A percentile compares a stretch with the other conserved stretches of the same genome.
Conservation (phyloP, 2,329 filamentous ascomycete genomes). For the Trichoderma arundinaceum region DNA sequence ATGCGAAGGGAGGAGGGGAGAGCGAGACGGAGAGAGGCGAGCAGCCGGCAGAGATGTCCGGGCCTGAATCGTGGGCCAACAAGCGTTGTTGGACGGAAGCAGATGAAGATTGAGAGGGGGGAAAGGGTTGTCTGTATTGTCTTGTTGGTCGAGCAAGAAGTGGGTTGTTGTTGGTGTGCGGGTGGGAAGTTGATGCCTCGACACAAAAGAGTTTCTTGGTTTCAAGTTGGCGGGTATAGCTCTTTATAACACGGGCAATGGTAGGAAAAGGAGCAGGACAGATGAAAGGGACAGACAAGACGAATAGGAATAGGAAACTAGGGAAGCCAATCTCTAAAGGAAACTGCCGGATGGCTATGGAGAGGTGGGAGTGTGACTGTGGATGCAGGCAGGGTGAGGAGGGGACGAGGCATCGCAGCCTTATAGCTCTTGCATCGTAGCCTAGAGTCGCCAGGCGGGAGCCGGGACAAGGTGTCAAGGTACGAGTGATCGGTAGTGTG, state of each 20-base stretch:
- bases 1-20: background rate
- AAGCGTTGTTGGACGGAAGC: background rate
- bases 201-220: slow-evolving; percentile 1
- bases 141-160: background rate
- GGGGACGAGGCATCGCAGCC: slow-evolving; percentile 56
- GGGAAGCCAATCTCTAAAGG: slow-evolving; percentile 32
- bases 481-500: slow-evolving; percentile 25
- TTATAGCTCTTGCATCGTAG: slow-evolving; percentile 53
- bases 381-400: slow-evolving; percentile 40
- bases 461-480: slow-evolving; percentile 27
- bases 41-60: slow-evolving; percentile 5
- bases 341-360: slow-evolving; percentile 34
- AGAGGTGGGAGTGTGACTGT: slow-evolving; percentile 32
- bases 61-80: slow-evolving; percentile 28
- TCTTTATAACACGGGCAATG: slow-evolving; percentile 29
- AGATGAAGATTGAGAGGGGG: background rate
- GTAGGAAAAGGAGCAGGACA: slow-evolving; percentile 21
- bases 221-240: slow-evolving; percentile 21
- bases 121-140: background rate
- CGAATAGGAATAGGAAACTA: slow-evolving; percentile 25
- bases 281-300: slow-evolving; percentile 25
- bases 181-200: slow-evolving; percentile 19
- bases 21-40: background rate
- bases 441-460: slow-evolving; percentile 39
- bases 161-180: slow-evolving; percentile 6